phyloP scores from a whole-genome alignment of 2,329 filamentous ascomycete species.

The Sarocladium brachiariae region DNA sequence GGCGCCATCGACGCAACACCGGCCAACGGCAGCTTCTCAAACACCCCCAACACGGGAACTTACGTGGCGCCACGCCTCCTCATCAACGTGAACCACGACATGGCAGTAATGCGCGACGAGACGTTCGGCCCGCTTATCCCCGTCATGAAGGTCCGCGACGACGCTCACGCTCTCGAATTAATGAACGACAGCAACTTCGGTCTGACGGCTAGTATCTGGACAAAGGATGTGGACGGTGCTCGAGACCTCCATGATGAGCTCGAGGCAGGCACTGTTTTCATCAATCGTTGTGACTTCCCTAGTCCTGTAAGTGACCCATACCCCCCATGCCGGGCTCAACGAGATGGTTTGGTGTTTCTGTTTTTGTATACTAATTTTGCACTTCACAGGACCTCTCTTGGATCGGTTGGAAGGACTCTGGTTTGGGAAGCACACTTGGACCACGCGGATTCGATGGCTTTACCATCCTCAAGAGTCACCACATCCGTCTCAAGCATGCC shows the following conservation, averaged over 20 bases:
- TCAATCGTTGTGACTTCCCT: slow-evolving; percentile 89
- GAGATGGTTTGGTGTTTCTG: no score
- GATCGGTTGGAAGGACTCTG: slow-evolving; percentile 6
- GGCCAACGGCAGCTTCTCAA: slow-evolving; percentile 67
- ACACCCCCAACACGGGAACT: slow-evolving; percentile 68
- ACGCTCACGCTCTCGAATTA: slow-evolving; percentile 73
- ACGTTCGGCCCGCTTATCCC: slow-evolving; percentile 95
- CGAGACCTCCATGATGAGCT: slow-evolving; percentile 72
- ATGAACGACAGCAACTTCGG: slow-evolving; percentile 97
- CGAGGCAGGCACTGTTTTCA: slow-evolving; percentile 91
- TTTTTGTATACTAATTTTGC: no score
- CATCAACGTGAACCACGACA: slow-evolving; percentile 69
- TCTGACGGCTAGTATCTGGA: slow-evolving; percentile 92
- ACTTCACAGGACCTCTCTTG: neutral
- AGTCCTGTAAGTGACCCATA: slow-evolving; percentile 61
- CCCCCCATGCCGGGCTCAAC: neutral
- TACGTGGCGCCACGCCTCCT: slow-evolving; percentile 82
- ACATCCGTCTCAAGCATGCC: neutral
- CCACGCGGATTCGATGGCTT: slow-evolving; percentile 1
- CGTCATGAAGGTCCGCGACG: slow-evolving; percentile 74
- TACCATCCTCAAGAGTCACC: slow-evolving; percentile 2
- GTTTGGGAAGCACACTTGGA: neutral
- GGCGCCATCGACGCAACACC: slow-evolving; percentile 82
- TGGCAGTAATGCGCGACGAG: slow-evolving; percentile 87
- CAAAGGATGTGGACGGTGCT: slow-evolving; percentile 71